Base-by-base conservation (phyloP, 148 eudicot species). In the Amaranthus cruentus region DNA sequence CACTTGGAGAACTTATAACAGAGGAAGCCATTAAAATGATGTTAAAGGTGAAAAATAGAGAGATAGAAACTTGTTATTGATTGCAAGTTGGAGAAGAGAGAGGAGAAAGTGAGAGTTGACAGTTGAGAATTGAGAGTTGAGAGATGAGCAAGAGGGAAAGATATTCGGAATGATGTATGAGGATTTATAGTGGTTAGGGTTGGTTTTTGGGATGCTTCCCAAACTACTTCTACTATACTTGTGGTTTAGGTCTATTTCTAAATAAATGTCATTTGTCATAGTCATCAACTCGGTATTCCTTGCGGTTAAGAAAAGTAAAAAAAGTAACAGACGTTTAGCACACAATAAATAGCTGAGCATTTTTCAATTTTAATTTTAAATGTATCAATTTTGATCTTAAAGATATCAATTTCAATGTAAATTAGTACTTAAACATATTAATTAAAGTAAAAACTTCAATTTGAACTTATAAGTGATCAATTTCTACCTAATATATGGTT, bases 1-100 rank as follows among this genome's bases (percentile, higher is more conserved):
- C 74, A 62, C 81, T 83, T 49, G 84, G 86, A 6, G 96, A 85
- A 70, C 62, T 80, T 69, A 85, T 46, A 66, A 82, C 82, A 42
- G 80, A 74, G 57, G 49, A 70, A 69, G 84, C 57, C 87, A 88
- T 87, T 3, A 0, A 28, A 38, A 5, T 10, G 21, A 12, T 60
- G 9, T 72, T 50, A 18, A 56, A 63, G 3, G 14, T 62, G 7
- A 70, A 13, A 46, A 18, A 71, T 71, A 70, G 69, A 71, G 47
- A 69, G n/a, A 61, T 43, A 52, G 47, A 73, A 28, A 28, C 7
- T 13, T 3, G 18, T 15, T 11, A 12, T 42, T 21, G n/a, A 18
- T 14, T 0, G 15, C 50, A 6, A 6, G 13, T 28, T 28, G 12
- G 10, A 38, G 9, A 28, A 48, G n/a, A 46, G 46, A 58, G 65